phyloP scores from a whole-genome alignment of 2,329 filamentous ascomycete species.

The Blumeria graminis region DNA sequence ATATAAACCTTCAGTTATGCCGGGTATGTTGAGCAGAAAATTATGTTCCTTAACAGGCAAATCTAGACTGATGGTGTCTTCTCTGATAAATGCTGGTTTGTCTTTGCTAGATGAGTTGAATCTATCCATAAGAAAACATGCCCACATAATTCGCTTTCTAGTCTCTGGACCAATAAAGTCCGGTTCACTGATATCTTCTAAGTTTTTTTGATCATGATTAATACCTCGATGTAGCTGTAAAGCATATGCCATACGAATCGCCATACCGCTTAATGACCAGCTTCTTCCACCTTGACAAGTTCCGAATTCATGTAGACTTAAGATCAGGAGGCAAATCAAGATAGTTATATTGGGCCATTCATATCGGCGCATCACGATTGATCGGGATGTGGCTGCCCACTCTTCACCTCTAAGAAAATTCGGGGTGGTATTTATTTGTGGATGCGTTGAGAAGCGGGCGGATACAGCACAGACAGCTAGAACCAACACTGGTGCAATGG shows the following conservation, averaged over 20 bases:
- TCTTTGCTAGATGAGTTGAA: conserved; percentile 94
- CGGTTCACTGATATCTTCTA: conserved; percentile 37
- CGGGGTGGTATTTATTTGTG: conserved; percentile 43
- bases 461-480: conserved; percentile 89
- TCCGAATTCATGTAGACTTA: conserved; percentile 86
- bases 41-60: conserved; percentile 75
- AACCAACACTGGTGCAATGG: conserved; percentile 69
- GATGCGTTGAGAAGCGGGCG: conserved; percentile 83
- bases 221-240: conserved; percentile 81
- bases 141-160: conserved; percentile 86
- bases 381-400: conserved; percentile 70
- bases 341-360: conserved; percentile 95
- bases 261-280: conserved; percentile 88
- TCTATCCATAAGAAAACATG: conserved; percentile 89
- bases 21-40: conserved; percentile 78
- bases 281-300: conserved; percentile 89
- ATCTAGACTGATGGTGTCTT: conserved; percentile 72
- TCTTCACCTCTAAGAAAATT: conserved; percentile 74
- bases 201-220: conserved; percentile 51
- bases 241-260: conserved; percentile 90
- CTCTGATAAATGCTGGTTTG: conserved; percentile 70
- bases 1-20: conserved; percentile 59
- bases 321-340: conserved; percentile 64
- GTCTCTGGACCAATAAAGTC: conserved; percentile 91
- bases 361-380: conserved; percentile 68